Percentiles rank a stretch among this genome's conserved stretches.
These are phyloP conservation scores for Mucor lusitanicus DNA, from an alignment of 371 early-diverging fungal genomes.

Conservation along the genomic window DNA sequence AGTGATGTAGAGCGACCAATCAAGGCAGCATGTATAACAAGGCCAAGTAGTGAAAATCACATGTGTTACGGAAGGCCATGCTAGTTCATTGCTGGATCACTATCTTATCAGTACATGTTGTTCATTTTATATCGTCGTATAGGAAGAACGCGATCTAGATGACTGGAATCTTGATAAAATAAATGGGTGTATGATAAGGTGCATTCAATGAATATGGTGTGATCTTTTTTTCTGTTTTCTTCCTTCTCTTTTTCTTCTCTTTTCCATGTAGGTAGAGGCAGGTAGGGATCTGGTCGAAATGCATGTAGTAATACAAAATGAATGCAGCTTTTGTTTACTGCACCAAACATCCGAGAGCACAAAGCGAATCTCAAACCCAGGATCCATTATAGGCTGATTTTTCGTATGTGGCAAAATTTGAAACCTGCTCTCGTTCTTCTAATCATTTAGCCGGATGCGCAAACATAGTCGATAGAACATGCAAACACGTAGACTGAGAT, in stretches of 20 bases:
- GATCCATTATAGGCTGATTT: background rate
- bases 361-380: background rate
- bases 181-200: background rate
- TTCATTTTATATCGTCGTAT: background rate
- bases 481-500: too few relatives aligned
- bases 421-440: background rate
- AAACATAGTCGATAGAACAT: background rate
- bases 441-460: background rate
- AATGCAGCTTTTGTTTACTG: background rate
- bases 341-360: background rate
- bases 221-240: background rate
- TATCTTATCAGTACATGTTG: background rate
- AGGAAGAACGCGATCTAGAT: background rate
- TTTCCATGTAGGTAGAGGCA: background rate
- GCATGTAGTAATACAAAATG: background rate
- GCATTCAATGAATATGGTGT: background rate
- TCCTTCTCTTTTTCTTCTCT: background rate
- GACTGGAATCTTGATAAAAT: background rate
- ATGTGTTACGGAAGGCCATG: background rate
- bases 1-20: background rate
- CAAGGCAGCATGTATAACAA: background rate
- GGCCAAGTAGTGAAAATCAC: background rate
- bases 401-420: background rate
- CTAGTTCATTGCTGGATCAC: background rate
- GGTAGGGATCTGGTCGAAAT: too few relatives aligned